These are phyloP conservation scores for Aureobasidium sp. DNA, from an alignment of 2,329 filamentous ascomycete species.

Conservation along the genomic window DNA sequence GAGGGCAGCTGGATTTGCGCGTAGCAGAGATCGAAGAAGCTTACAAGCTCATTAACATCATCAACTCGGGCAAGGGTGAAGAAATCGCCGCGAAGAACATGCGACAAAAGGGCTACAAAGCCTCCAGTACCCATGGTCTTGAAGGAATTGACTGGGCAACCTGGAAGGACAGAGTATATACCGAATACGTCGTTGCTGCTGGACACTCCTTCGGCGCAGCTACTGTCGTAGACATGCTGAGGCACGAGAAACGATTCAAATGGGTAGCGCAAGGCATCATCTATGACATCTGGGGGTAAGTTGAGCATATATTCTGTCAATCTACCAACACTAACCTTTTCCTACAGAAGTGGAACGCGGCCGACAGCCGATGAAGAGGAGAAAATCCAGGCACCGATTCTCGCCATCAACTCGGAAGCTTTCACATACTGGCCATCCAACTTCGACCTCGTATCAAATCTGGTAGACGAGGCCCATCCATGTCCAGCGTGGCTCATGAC, in stretches of 20 bases:
- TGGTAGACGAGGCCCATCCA: constrained; percentile 48
- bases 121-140: constrained; percentile 51
- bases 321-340: neutral
- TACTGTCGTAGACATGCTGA: constrained; percentile 51
- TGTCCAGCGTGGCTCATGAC: constrained; percentile 39
- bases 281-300: constrained; percentile 56
- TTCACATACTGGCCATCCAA: constrained; percentile 64
- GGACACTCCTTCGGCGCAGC: constrained; percentile 62
- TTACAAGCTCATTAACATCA: constrained; percentile 46
- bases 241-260: constrained; percentile 44
- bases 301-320: too few relatives aligned
- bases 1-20: constrained; percentile 54
- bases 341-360: constrained; percentile 33
- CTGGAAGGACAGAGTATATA: constrained; percentile 49
- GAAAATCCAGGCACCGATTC: constrained; percentile 43
- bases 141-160: constrained; percentile 46
- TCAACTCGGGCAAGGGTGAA: constrained; percentile 46
- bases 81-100: constrained; percentile 45
- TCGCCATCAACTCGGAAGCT: constrained; percentile 58
- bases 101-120: constrained; percentile 48
- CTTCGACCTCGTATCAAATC: constrained; percentile 46
- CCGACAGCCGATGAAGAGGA: constrained; percentile 30
- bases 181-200: constrained; percentile 50
- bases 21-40: constrained; percentile 58
- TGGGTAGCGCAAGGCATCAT: constrained; percentile 57